Conservation (phyloP, 805 yeast genomes). For the Monosporozyma servazzii region DNA sequence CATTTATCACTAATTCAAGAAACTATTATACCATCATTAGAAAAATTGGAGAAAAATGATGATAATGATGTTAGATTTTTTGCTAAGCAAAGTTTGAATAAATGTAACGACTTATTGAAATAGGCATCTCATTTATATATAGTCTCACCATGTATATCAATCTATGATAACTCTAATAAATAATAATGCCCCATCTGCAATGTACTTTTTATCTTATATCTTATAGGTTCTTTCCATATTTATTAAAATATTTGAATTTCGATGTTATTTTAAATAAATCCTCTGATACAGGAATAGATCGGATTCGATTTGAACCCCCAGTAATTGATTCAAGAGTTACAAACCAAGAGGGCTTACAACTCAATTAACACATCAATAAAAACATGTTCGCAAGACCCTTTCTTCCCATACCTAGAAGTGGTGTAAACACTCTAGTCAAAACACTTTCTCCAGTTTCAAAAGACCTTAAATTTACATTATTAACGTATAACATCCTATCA, state of each 20-base stretch:
- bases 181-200: neutral
- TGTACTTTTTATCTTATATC: neutral
- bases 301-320: too few species aligned
- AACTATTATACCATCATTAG: slow-evolving; percentile 56
- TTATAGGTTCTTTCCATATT: neutral
- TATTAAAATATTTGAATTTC: neutral
- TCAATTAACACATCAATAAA: neutral
- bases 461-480: slow-evolving; percentile 22
- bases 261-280: neutral
- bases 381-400: slow-evolving; percentile 5
- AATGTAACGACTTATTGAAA: slow-evolving; percentile 12
- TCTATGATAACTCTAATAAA: neutral
- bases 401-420: slow-evolving; percentile 1
- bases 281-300: neutral
- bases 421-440: neutral
- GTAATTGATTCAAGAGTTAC: too few species aligned
- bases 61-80: slow-evolving; percentile 88
- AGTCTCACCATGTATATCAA: neutral
- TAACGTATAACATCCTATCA: slow-evolving; percentile 40
- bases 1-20: slow-evolving; percentile 34
- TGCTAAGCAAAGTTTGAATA: slow-evolving; percentile 55
- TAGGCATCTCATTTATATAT: neutral
- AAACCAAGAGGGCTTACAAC: too few species aligned
- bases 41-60: slow-evolving; percentile 54
- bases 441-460: neutral